These are phyloP conservation scores for Silybum marianum DNA, from an alignment of 129 eudicot genomes.

Conservation along the genomic window DNA sequence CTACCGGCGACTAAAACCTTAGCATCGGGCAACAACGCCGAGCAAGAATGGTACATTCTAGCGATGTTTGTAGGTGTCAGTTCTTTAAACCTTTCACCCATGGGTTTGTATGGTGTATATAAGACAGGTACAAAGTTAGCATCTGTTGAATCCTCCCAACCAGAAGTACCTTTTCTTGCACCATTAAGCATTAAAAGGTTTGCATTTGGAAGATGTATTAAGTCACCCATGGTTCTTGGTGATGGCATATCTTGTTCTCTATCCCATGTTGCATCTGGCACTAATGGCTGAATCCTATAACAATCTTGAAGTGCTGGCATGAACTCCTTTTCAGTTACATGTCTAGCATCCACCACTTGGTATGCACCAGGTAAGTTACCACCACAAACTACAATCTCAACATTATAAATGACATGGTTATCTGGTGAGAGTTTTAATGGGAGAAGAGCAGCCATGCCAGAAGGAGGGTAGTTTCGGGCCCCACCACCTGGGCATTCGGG, in stretches of 20 bases:
- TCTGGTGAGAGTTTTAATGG: constrained; percentile 22
- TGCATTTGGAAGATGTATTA: constrained; percentile 64
- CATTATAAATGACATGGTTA: not conserved
- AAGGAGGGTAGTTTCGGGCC: constrained; percentile 49
- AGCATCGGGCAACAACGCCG: constrained; percentile 61
- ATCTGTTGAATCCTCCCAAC: constrained; percentile 59
- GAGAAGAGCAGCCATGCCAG: constrained; percentile 53
- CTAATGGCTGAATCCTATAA: constrained; percentile 41
- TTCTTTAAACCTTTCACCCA: constrained; percentile 47
- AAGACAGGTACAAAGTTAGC: constrained; percentile 62
- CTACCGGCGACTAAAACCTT: constrained; percentile 73
- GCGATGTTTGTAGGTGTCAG: constrained; percentile 47
- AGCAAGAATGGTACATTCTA: constrained; percentile 76
- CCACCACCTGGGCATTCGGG: constrained; percentile 43
- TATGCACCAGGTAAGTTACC: constrained; percentile 60
- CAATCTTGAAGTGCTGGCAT: constrained; percentile 64
- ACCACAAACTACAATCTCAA: constrained; percentile 69
- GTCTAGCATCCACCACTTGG: constrained; percentile 43
- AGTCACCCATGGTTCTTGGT: constrained; percentile 72
- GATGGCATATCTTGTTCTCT: constrained; percentile 71
- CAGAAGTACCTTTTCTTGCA: constrained; percentile 65
- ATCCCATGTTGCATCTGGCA: constrained; percentile 44
- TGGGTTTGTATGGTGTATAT: constrained; percentile 45
- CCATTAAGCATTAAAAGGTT: constrained; percentile 73
- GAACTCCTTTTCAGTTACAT: constrained; percentile 33